Percentiles rank a stretch among this genome's conserved stretches.
Conservation (phyloP, 306 rosid species). For the Lotus japonicus region DNA sequence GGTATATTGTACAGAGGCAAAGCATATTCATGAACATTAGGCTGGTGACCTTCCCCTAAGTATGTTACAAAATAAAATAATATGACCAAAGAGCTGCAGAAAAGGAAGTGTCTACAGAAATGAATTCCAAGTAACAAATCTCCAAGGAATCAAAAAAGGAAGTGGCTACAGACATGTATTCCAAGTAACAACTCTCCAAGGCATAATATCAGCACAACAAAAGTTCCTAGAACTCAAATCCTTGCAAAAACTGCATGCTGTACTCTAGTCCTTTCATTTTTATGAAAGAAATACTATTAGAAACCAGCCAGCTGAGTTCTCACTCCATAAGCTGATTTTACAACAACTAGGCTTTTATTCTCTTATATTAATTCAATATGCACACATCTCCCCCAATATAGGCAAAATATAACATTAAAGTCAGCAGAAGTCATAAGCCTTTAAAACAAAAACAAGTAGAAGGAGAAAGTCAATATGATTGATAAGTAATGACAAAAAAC, state of each 20-base stretch:
- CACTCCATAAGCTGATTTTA: background rate
- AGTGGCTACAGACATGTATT: background rate
- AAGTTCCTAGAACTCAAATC: background rate
- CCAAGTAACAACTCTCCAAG: background rate
- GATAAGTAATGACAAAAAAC: background rate
- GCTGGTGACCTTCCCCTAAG: background rate
- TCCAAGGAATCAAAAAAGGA: conserved; percentile 2
- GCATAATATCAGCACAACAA: background rate
- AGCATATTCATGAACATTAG: conserved; percentile 1
- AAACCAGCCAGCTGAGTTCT: background rate
- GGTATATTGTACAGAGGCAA: background rate
- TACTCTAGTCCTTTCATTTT: background rate
- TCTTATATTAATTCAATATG: background rate
- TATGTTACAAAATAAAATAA: background rate
- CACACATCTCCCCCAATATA: background rate
- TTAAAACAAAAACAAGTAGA: background rate
- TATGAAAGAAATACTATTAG: background rate
- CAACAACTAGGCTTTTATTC: background rate
- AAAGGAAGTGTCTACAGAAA: background rate
- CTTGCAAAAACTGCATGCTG: background rate
- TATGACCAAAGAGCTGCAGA: background rate
- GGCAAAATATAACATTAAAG: background rate
- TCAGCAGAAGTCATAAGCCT: background rate
- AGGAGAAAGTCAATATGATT: background rate
- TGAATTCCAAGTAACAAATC: background rate